phyloP scores from a whole-genome alignment of 1,284 basidiomycete genomes.

The Naganishia cerealis region DNA sequence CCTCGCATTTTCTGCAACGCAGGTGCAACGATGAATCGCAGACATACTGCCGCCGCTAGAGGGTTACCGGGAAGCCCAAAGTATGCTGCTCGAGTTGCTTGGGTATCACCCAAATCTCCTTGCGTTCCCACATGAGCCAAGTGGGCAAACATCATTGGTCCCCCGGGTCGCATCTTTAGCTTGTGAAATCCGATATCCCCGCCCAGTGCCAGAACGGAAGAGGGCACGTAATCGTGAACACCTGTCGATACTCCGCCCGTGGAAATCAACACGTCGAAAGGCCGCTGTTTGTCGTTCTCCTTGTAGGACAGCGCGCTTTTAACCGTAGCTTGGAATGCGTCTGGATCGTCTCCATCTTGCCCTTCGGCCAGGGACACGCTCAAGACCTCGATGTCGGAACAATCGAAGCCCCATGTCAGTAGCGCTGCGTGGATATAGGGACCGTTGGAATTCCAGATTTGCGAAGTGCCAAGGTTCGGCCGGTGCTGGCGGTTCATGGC shows the following conservation, averaged over 20 bases:
- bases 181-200: slow-evolving; percentile 28
- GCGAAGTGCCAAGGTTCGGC: slow-evolving; percentile 12
- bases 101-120: too few species aligned
- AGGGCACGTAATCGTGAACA: slow-evolving; percentile 31
- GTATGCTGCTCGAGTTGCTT: slow-evolving; percentile 16
- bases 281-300: background rate
- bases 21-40: slow-evolving; percentile 28
- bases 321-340: slow-evolving; percentile 1
- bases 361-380: background rate
- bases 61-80: slow-evolving; percentile 31
- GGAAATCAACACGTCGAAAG: slow-evolving; percentile 27
- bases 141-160: slow-evolving; percentile 30
- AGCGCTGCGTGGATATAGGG: slow-evolving; percentile 25
- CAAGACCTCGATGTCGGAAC: slow-evolving; percentile 4
- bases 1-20: slow-evolving; percentile 7
- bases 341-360: slow-evolving; percentile 20
- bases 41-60: slow-evolving; percentile 27
- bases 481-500: background rate
- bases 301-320: background rate
- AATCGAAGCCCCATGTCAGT: slow-evolving; percentile 21
- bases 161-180: slow-evolving; percentile 26
- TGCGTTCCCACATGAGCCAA: background rate
- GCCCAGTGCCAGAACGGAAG: slow-evolving; percentile 21
- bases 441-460: slow-evolving; percentile 32
- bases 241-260: slow-evolving; percentile 31